Conservation (phyloP, 768 basidiomycete genomes). For the Harrya chromipes region DNA sequence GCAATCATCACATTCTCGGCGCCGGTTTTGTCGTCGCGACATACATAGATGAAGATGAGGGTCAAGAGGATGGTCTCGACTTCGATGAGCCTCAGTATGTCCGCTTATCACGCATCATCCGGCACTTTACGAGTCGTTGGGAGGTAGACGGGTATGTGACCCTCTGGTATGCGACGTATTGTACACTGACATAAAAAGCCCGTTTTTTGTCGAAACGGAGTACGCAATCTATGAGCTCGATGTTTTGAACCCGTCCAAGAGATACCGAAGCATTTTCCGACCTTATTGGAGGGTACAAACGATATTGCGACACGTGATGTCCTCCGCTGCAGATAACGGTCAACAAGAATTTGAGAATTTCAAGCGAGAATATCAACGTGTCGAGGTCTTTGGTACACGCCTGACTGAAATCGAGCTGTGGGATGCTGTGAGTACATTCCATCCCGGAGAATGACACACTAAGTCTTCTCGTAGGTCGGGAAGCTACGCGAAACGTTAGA, state of each 20-base stretch:
- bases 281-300: conserved; percentile 51
- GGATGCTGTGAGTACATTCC: conserved; percentile 20
- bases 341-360: conserved; percentile 36
- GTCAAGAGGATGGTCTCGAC: conserved; percentile 49
- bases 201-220: conserved; percentile 62
- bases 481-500: conserved; percentile 22
- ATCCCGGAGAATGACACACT: not conserved
- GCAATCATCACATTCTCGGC: conserved; percentile 45
- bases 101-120: conserved; percentile 44
- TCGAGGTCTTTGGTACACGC: conserved; percentile 15
- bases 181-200: conserved; percentile 36
- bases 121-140: conserved; percentile 51
- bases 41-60: conserved; percentile 60
- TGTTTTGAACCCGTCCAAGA: conserved; percentile 35
- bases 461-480: conserved; percentile 14
- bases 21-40: conserved; percentile 51
- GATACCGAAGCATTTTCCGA: conserved; percentile 41
- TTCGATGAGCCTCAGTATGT: conserved; percentile 39
- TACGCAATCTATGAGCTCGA: conserved; percentile 62
- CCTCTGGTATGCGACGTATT: not conserved
- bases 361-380: conserved; percentile 25
- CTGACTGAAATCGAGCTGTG: conserved; percentile 27
- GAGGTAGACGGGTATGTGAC: conserved; percentile 47
- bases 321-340: conserved; percentile 23
- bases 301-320: conserved; percentile 49